A percentile compares a stretch with the other conserved stretches of the same genome.
phyloP scores from a whole-genome alignment of 2,329 filamentous ascomycete species.

The Cryphonectria radicalis region DNA sequence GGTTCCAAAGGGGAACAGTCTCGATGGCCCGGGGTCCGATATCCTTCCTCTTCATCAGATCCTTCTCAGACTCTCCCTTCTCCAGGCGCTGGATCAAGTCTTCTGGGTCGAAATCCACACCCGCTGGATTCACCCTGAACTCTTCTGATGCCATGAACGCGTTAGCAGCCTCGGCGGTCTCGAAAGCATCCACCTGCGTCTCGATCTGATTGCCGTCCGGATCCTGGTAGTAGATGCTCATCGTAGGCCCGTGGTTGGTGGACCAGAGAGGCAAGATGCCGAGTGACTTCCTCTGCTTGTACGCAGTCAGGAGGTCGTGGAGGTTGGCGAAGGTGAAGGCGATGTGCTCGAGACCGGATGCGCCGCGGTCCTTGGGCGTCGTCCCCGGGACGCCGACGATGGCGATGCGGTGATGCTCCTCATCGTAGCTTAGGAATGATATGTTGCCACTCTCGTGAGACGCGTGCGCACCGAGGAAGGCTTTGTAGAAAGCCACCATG shows the following conservation, averaged over 20 bases:
- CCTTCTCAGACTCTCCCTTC: neutral
- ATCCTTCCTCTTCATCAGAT: slow-evolving; percentile 11
- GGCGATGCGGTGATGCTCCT: slow-evolving; percentile 53
- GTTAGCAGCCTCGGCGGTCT: slow-evolving; percentile 41
- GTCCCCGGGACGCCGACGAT: slow-evolving; percentile 38
- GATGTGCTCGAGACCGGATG: slow-evolving; percentile 46
- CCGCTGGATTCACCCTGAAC: slow-evolving; percentile 45
- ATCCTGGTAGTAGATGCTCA: slow-evolving; percentile 53
- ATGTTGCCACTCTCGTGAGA: slow-evolving; percentile 35
- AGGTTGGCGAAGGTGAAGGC: slow-evolving; percentile 46
- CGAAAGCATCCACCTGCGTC: slow-evolving; percentile 50
- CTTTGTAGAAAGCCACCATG: slow-evolving; percentile 44
- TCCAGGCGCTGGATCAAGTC: slow-evolving; percentile 20
- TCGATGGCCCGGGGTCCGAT: slow-evolving; percentile 6
- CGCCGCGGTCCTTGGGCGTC: slow-evolving; percentile 31
- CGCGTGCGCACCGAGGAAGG: slow-evolving; percentile 41
- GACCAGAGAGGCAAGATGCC: slow-evolving; percentile 47
- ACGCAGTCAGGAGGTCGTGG: slow-evolving; percentile 41
- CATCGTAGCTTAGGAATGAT: slow-evolving; percentile 49
- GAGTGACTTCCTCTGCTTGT: slow-evolving; percentile 40
- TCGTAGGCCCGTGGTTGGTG: slow-evolving; percentile 53
- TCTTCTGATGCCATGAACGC: slow-evolving; percentile 43
- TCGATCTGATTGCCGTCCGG: slow-evolving; percentile 55
- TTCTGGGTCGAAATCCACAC: slow-evolving; percentile 29
- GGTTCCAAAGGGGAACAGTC: neutral